Evolutionary conservation across 2,329 filamentous ascomycete genomes (phyloP), one percentile per base, ranked within the genome.

Genomic region (Colletotrichum sp.): DNA sequence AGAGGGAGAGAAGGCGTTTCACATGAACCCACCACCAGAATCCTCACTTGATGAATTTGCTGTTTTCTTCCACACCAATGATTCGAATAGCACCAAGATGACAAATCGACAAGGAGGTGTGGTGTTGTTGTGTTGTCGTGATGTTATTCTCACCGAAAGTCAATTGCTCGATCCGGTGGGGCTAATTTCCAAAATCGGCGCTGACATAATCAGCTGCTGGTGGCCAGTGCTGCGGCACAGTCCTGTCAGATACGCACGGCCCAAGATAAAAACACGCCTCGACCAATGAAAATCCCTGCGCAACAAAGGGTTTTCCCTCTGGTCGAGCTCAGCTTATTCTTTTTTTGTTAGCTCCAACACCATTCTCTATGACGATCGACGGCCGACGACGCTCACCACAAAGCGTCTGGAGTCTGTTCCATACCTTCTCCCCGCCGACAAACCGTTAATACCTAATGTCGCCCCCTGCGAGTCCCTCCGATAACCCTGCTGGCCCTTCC

Each of bases 201-300:
- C 4, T 72, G 71, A 73, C 71, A 66, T 73, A 73, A 73, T 47
- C 66, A 31, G 4, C 2, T 1, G 3, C 27, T 3, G 16, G 18
- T 13, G 27, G 57, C 29, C 62, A 70, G 62, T 67, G 68, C 5
- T n/a, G 7, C 0, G 1, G 13, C 36, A 64, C 58, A 66, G 63
- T 67, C 36, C 47, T 58, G 13, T 15, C 24, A 34, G 5, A 1
- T 18, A 31, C 13, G 55, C 59, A 74, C 64, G 54, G 64, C 36
- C 70, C 57, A 8, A 3, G 16, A 9, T 8, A 8, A 34, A 54
- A 36, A 7, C 18, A 24, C 2, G 2, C 11, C 15, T 66, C 33
- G 57, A 54, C 74, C 74, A 76, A 76, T 76, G 3, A 66, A 75
- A 75, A 75, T 76, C 73, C 74, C 73, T 76, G 74, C 72, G 74